Evolutionary conservation across 2,329 filamentous ascomycete species (phyloP).

Genomic region (Penicillium sp.): DNA sequence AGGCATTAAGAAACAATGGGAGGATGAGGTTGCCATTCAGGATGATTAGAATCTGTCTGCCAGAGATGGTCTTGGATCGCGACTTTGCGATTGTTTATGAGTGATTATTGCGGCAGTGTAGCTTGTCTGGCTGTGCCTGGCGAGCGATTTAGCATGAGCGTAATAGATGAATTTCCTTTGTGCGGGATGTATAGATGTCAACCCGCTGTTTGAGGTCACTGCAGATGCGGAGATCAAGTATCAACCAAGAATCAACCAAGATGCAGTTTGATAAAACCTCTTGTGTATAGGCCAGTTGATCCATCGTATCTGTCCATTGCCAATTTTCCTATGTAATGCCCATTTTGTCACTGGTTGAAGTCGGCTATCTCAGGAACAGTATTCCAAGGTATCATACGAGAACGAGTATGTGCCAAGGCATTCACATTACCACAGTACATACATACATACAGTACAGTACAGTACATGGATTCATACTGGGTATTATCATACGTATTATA

Average conservation of each 20-base stretch:
- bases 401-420: not conserved
- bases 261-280: too few relatives aligned
- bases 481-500: not conserved
- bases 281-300: not conserved
- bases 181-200: not conserved
- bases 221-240: too few relatives aligned
- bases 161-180: not conserved
- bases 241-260: too few relatives aligned
- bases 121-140: not conserved
- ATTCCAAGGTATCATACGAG: not conserved
- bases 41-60: slow-evolving; percentile 32
- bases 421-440: not conserved
- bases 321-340: too few relatives aligned
- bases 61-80: too few relatives aligned
- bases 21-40: slow-evolving; percentile 43
- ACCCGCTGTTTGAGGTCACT: too few relatives aligned
- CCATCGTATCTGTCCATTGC: too few relatives aligned
- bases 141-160: not conserved
- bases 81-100: slow-evolving; percentile 1
- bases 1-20: slow-evolving; percentile 28
- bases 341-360: too few relatives aligned
- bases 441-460: not conserved
- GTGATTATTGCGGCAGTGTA: not conserved
- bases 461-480: too few relatives aligned
- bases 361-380: not conserved